These are phyloP conservation scores for thale cress (Arabidopsis thaliana) DNA, from an alignment of 345 rosid genomes.

Conservation along the genomic window TAIR10.1 NC_003076.8:4851501-4852000, in stretches of 20 bases:
- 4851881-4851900: slow-evolving; percentile 51
- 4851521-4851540: slow-evolving; percentile 49
- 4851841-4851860: slow-evolving; percentile 40
- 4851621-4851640: slow-evolving; percentile 23
- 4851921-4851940: slow-evolving; percentile 33
- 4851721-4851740: slow-evolving; percentile 41
- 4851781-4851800: slow-evolving; percentile 57
- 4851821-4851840: slow-evolving; percentile 38
- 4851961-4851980: background rate
- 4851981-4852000: slow-evolving; percentile 34
- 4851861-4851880: slow-evolving; percentile 48
- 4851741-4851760: slow-evolving; percentile 52
- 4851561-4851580: slow-evolving; percentile 53
- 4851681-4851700: slow-evolving; percentile 22
- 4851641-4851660: slow-evolving; percentile 11
- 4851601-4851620: slow-evolving; percentile 5
- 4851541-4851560: slow-evolving; percentile 47
- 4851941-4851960: slow-evolving; percentile 20
- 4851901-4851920: slow-evolving; percentile 47
- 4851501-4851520: slow-evolving; percentile 46
- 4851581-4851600: slow-evolving; percentile 44
- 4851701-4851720: slow-evolving; percentile 5
- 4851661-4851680: slow-evolving; percentile 29
- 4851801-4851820: slow-evolving; percentile 44
- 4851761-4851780: slow-evolving; percentile 70